Percentiles rank a stretch among this genome's conserved stretches.
Evolutionary conservation across 306 rosid species (phyloP).

Genomic region (Prunus davidiana): DNA sequence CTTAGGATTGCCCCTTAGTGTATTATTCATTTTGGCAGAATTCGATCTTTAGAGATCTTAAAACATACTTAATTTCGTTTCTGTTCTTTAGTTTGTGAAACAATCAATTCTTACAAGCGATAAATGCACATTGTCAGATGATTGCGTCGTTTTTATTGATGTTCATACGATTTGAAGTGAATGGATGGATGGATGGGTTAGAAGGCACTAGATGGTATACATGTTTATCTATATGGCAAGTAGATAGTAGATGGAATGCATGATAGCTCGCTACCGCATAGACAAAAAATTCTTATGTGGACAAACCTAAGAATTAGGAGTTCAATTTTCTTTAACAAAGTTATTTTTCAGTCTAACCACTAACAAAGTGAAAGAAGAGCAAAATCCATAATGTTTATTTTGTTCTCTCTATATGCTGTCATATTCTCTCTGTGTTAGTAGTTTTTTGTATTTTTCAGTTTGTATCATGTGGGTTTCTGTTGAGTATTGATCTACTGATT

Average conservation of each 20-base stretch:
- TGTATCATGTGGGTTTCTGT: background rate
- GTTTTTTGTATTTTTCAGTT: background rate
- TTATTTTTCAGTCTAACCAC: no score
- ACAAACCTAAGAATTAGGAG: background rate
- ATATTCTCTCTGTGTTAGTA: no score
- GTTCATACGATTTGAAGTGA: background rate
- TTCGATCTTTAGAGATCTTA: background rate
- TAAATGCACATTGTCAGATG: background rate
- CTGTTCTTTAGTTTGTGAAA: background rate
- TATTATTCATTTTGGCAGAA: background rate
- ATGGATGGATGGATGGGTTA: background rate
- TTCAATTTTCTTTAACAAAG: no score
- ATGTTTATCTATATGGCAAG: no score
- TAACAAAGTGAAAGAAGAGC: background rate
- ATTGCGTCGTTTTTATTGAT: background rate
- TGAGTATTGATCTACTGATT: background rate
- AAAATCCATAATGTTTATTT: no score
- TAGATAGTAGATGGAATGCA: no score
- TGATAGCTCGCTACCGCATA: no score
- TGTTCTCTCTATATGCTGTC: background rate
- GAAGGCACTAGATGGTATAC: no score
- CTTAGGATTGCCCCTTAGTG: constrained; percentile 52
- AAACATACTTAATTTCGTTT: background rate
- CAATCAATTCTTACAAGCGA: background rate
- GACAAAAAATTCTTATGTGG: no score